Conservation (phyloP, 495 filamentous ascomycete species). For the Aspergillus incahuasiensis region DNA sequence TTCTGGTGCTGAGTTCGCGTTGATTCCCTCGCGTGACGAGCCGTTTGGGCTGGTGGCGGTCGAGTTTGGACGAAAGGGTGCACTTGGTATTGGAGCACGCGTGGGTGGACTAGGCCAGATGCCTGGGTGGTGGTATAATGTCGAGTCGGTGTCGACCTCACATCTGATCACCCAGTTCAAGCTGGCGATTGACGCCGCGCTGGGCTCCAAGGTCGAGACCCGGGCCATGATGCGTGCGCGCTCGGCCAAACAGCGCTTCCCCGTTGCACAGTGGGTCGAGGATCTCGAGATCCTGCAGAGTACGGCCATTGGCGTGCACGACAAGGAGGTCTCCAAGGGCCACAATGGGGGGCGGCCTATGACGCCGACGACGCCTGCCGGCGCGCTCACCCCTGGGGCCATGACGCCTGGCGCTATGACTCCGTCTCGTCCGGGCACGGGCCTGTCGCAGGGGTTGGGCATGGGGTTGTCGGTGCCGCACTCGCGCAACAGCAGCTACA, state of each 20-base stretch:
- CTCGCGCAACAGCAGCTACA: slow-evolving; percentile 44
- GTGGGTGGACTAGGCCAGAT: slow-evolving; percentile 67
- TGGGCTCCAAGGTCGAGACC: slow-evolving; percentile 53
- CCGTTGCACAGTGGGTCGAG: slow-evolving; percentile 66
- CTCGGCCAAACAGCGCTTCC: slow-evolving; percentile 71
- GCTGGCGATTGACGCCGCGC: slow-evolving; percentile 59
- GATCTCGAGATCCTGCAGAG: slow-evolving; percentile 57
- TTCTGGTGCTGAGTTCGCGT: slow-evolving; percentile 71
- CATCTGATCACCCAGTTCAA: slow-evolving; percentile 70
- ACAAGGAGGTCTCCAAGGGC: slow-evolving; percentile 33
- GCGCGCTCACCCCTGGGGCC: not conserved
- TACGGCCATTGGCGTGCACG: slow-evolving; percentile 46
- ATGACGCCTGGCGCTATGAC: not conserved
- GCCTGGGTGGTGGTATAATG: slow-evolving; percentile 70
- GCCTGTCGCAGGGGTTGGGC: slow-evolving; percentile 9
- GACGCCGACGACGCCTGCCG: slow-evolving; percentile 21
- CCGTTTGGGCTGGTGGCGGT: slow-evolving; percentile 76
- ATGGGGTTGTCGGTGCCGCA: slow-evolving; percentile 26
- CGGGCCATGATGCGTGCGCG: slow-evolving; percentile 67
- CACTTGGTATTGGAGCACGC: slow-evolving; percentile 65
- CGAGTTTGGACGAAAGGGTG: slow-evolving; percentile 74
- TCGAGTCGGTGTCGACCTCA: slow-evolving; percentile 63
- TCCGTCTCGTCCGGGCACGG: not conserved
- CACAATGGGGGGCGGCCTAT: slow-evolving; percentile 30
- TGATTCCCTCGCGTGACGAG: slow-evolving; percentile 75